These are phyloP conservation scores for Yamadazyma conglobata DNA, from an alignment of 1,139 yeast genomes.

Conservation along the genomic window DNA sequence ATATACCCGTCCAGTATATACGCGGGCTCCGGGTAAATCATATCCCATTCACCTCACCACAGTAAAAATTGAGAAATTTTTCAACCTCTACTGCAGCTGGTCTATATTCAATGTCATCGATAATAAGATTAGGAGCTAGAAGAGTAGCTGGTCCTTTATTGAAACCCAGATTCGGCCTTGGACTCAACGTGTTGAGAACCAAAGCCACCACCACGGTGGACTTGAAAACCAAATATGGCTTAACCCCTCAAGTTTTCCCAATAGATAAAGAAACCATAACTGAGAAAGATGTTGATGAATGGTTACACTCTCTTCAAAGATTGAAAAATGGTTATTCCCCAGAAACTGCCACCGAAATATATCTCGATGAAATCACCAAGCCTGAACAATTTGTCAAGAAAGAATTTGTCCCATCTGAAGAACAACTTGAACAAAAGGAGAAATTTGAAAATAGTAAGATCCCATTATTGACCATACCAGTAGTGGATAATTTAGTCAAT, in stretches of 20 bases:
- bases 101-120: constrained; percentile 6
- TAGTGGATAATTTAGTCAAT: constrained; percentile 74
- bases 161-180: not conserved
- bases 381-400: constrained; percentile 37
- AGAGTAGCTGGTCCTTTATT: constrained; percentile 2
- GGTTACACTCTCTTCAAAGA: constrained; percentile 60
- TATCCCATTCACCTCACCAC: too few relatives aligned
- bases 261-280: constrained; percentile 34
- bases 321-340: constrained; percentile 39
- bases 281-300: constrained; percentile 62
- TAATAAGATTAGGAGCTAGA: constrained; percentile 6
- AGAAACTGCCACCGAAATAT: constrained; percentile 41
- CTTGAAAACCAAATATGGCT: constrained; percentile 12
- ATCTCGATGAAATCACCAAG: constrained; percentile 35
- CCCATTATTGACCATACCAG: constrained; percentile 65
- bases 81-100: constrained; percentile 1
- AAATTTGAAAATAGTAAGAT: constrained; percentile 49
- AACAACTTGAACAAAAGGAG: constrained; percentile 56
- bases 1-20: constrained; percentile 6
- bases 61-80: constrained; percentile 8
- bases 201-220: constrained; percentile 1
- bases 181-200: not conserved
- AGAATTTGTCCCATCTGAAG: constrained; percentile 52
- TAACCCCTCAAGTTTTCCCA: constrained; percentile 40
- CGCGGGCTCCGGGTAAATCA: not conserved